These are phyloP conservation scores for Intubia oerlemansii DNA, from an alignment of 2,329 filamentous ascomycete genomes.

Conservation along the genomic window DNA sequence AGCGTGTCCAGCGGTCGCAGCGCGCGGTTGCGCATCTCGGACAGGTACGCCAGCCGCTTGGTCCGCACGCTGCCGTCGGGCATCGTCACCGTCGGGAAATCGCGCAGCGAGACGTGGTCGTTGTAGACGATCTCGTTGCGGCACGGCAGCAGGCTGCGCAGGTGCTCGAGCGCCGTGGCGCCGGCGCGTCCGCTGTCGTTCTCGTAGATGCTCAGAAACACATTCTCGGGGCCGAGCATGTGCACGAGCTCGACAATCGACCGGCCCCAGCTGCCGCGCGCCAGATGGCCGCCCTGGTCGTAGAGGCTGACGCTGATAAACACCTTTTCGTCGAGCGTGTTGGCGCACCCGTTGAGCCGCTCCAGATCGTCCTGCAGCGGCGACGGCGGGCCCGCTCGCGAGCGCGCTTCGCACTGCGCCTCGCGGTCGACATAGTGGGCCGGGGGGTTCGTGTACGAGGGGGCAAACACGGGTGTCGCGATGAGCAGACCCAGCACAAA, in stretches of 20 bases:
- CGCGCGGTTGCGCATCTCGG: constrained; percentile 51
- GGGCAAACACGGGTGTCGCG: constrained; percentile 16
- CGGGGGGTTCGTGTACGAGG: constrained; percentile 20
- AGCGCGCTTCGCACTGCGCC: constrained; percentile 12
- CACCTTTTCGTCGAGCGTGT: constrained; percentile 35
- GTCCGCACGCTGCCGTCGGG: constrained; percentile 40
- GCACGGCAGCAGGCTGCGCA: constrained; percentile 25
- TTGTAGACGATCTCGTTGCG: constrained; percentile 34
- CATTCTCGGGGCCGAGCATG: constrained; percentile 43
- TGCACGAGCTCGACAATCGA: constrained; percentile 39
- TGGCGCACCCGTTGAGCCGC: constrained; percentile 15
- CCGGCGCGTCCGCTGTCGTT: constrained; percentile 41
- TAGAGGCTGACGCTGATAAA: constrained; percentile 55
- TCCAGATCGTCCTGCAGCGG: constrained; percentile 1
- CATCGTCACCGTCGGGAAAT: constrained; percentile 35
- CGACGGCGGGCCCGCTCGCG: constrained; percentile 4
- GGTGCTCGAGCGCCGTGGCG: constrained; percentile 27
- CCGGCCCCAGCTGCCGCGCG: constrained; percentile 41
- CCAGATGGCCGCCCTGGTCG: constrained; percentile 36
- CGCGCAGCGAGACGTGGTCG: constrained; percentile 31
- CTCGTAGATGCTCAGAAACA: constrained; percentile 54
- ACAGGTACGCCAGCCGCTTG: constrained; percentile 54
- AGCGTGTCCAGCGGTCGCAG: constrained; percentile 36
- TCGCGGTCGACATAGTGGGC: constrained; percentile 16
- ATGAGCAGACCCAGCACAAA: too few species aligned